Evolutionary conservation across 2,329 filamentous ascomycete species (phyloP).

Genomic region (Ceratocystis alfenasii): DNA sequence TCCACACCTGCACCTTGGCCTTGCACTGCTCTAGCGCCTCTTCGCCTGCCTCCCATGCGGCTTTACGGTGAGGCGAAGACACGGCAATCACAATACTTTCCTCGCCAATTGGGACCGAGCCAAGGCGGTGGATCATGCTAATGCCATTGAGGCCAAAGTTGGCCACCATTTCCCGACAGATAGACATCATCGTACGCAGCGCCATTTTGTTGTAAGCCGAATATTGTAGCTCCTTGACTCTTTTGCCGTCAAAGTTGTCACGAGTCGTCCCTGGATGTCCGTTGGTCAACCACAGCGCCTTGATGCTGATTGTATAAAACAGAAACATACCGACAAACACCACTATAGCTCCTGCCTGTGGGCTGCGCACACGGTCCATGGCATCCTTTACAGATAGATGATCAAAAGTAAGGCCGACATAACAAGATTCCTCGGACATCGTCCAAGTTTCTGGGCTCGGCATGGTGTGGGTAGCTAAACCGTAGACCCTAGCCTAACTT

Average conservation of each 20-base stretch:
- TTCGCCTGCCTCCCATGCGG: slow-evolving; percentile 79
- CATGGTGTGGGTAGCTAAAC: background rate
- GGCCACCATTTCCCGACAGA: slow-evolving; percentile 44
- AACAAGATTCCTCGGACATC: slow-evolving; percentile 41
- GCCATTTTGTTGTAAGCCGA: slow-evolving; percentile 61
- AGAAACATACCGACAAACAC: slow-evolving; percentile 53
- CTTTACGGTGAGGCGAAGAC: slow-evolving; percentile 67
- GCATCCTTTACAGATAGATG: slow-evolving; percentile 44
- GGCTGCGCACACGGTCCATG: slow-evolving; percentile 58
- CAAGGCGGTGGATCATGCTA: slow-evolving; percentile 72
- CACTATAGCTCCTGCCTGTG: slow-evolving; percentile 63
- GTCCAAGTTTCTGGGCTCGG: slow-evolving; percentile 28
- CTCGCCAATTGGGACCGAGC: slow-evolving; percentile 76
- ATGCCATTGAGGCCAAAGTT: slow-evolving; percentile 60
- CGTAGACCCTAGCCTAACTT: background rate
- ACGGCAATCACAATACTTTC: slow-evolving; percentile 88
- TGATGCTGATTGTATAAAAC: slow-evolving; percentile 21
- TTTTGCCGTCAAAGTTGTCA: slow-evolving; percentile 57
- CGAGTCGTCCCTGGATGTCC: slow-evolving; percentile 54
- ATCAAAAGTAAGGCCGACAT: slow-evolving; percentile 56
- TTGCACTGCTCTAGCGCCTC: slow-evolving; percentile 83
- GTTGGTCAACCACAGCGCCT: slow-evolving; percentile 5
- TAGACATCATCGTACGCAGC: slow-evolving; percentile 53
- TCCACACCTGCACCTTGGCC: slow-evolving; percentile 85
- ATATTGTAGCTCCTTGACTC: slow-evolving; percentile 66